A percentile compares a stretch with the other conserved stretches of the same genome.
Conservation (phyloP, 305 asterid genomes). For the Salvia sclarea region DNA sequence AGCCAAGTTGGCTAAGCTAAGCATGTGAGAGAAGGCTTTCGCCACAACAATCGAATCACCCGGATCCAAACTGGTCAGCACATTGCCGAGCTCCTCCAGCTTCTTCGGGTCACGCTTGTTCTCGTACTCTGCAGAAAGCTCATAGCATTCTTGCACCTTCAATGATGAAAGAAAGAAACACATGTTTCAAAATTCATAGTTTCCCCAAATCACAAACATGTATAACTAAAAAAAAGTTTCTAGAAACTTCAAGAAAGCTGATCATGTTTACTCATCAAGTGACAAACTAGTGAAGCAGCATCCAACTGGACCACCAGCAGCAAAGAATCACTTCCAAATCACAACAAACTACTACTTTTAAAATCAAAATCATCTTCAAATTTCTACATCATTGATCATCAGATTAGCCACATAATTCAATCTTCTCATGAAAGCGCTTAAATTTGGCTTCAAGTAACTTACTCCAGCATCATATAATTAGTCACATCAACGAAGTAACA, state of each 20-base stretch:
- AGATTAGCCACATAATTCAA: background rate
- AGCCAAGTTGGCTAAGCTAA: conserved; percentile 94
- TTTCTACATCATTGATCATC: background rate
- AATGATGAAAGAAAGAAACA: background rate
- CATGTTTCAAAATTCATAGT: background rate
- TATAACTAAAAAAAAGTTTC: background rate
- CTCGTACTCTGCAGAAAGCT: conserved; percentile 90
- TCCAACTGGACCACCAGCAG: background rate
- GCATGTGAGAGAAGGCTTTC: conserved; percentile 93
- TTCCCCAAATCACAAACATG: conserved; percentile 11
- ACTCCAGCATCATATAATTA: background rate
- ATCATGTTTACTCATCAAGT: conserved; percentile 9
- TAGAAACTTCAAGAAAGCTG: conserved; percentile 25
- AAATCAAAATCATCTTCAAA: background rate
- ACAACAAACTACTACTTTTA: background rate
- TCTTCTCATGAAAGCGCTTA: background rate
- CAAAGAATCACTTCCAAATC: background rate
- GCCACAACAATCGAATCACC: conserved; percentile 94
- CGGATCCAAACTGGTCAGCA: conserved; percentile 86
- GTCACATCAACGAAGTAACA: background rate
- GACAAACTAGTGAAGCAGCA: background rate
- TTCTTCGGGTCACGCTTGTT: conserved; percentile 64
- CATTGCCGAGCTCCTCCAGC: conserved; percentile 89
- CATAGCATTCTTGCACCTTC: conserved; percentile 94
- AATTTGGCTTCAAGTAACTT: background rate